Evolutionary conservation across 768 basidiomycete genomes (phyloP).

Genomic region (Calvatia gigantea): DNA sequence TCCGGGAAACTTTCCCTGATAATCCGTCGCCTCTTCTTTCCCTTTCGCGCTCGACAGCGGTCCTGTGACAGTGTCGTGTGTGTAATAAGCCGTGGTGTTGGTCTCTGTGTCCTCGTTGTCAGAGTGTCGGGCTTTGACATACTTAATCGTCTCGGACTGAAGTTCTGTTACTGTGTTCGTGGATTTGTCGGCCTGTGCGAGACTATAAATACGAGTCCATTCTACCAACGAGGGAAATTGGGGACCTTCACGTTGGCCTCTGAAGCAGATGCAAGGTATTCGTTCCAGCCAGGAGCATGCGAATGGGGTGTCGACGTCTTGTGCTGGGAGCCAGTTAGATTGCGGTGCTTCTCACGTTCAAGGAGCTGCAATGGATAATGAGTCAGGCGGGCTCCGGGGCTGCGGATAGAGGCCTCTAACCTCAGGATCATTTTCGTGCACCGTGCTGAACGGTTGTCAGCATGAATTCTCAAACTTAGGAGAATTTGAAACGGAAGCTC

Average conservation of each 20-base stretch:
- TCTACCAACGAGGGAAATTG: background rate
- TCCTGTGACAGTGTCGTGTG: constrained; percentile 41
- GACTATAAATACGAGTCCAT: constrained; percentile 1
- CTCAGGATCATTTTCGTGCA: constrained; percentile 58
- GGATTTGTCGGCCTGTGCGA: constrained; percentile 39
- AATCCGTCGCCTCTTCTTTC: constrained; percentile 27
- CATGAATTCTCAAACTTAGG: background rate
- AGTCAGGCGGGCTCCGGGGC: background rate
- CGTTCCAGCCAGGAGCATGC: constrained; percentile 72
- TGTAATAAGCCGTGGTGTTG: constrained; percentile 35
- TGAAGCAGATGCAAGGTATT: constrained; percentile 56
- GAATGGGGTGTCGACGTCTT: constrained; percentile 45
- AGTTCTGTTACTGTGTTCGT: constrained; percentile 27
- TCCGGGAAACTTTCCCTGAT: constrained; percentile 18
- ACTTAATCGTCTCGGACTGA: constrained; percentile 39
- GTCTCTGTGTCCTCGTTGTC: constrained; percentile 29
- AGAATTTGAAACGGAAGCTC: background rate
- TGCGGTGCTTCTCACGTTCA: constrained; percentile 51
- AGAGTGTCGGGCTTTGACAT: constrained; percentile 34
- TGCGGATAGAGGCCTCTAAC: constrained; percentile 23
- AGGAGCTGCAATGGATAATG: constrained; percentile 32
- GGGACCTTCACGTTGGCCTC: constrained; percentile 64
- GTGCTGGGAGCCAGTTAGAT: constrained; percentile 40
- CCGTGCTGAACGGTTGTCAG: constrained; percentile 35
- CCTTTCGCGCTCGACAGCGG: constrained; percentile 36